phyloP scores from a whole-genome alignment of 805 yeast species.

The Starmerella apicola region DNA sequence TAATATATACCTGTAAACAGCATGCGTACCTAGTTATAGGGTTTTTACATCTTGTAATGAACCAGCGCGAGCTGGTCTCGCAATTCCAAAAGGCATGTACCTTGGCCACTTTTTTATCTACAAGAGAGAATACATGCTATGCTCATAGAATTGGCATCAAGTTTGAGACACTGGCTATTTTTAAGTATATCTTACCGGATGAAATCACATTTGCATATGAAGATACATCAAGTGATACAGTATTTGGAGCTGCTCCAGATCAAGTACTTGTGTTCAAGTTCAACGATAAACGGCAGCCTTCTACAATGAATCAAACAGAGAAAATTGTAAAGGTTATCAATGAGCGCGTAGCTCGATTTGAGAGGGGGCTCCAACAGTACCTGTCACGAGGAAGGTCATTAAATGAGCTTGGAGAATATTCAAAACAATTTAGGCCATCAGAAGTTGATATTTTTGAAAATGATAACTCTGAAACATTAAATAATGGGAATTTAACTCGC shows the following conservation, averaged over 20 bases:
- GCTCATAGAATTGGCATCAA: constrained; percentile 26
- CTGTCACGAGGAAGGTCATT: constrained; percentile 2
- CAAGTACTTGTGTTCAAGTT: constrained; percentile 66
- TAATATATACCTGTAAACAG: too few species aligned
- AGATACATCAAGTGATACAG: constrained; percentile 44
- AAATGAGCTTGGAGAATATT: constrained; percentile 3
- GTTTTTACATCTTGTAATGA: neutral
- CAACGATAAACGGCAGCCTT: constrained; percentile 45
- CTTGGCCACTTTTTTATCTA: constrained; percentile 15
- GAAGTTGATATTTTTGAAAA: neutral
- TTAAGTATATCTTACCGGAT: constrained; percentile 50
- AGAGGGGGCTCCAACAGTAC: constrained; percentile 9
- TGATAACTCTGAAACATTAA: neutral
- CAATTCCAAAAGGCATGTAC: constrained; percentile 12
- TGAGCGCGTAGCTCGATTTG: constrained; percentile 14
- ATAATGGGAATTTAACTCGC: neutral
- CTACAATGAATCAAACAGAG: constrained; percentile 17
- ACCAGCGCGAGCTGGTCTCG: neutral
- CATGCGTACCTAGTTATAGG: neutral
- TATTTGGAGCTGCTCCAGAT: constrained; percentile 26
- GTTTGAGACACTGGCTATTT: constrained; percentile 48
- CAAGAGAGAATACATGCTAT: constrained; percentile 11
- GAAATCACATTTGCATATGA: constrained; percentile 63
- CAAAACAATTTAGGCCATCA: constrained; percentile 6
- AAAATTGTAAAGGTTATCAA: constrained; percentile 9